Conservation (phyloP, 192 early-diverging fungal genomes). For the Phlyctochytrium planicorne region DNA sequence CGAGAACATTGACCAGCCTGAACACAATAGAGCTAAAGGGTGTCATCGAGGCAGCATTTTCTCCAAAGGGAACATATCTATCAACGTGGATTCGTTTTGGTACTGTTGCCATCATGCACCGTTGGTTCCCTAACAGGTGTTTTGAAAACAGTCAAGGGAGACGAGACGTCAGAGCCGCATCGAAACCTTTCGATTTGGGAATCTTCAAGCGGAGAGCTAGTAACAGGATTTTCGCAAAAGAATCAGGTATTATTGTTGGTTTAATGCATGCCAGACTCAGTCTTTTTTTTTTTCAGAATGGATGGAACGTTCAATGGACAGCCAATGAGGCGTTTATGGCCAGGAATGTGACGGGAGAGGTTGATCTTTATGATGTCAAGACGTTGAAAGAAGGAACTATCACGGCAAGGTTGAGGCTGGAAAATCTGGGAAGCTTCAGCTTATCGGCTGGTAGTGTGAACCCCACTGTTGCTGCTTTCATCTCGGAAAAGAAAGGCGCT, state of each 20-base stretch:
- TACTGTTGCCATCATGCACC: slow-evolving; percentile 26
- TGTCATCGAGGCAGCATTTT: slow-evolving; percentile 86
- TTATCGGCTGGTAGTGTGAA: slow-evolving; percentile 81
- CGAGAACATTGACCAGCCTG: slow-evolving; percentile 44
- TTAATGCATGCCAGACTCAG: slow-evolving; percentile 92
- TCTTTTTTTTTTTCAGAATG: slow-evolving; percentile 51
- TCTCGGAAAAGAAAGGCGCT: slow-evolving; percentile 70
- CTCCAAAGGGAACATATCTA: slow-evolving; percentile 83
- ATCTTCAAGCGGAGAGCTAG: slow-evolving; percentile 63
- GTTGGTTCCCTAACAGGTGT: background rate
- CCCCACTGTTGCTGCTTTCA: slow-evolving; percentile 84
- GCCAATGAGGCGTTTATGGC: slow-evolving; percentile 86
- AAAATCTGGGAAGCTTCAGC: slow-evolving; percentile 80
- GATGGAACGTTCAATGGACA: slow-evolving; percentile 91
- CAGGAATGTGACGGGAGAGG: slow-evolving; percentile 28
- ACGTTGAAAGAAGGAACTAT: slow-evolving; percentile 14
- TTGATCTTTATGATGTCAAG: background rate
- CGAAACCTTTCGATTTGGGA: slow-evolving; percentile 85
- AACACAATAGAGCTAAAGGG: slow-evolving; percentile 62
- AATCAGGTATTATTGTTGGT: slow-evolving; percentile 68
- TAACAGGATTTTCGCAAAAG: slow-evolving; percentile 80
- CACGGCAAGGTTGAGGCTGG: slow-evolving; percentile 70
- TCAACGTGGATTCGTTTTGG: slow-evolving; percentile 87
- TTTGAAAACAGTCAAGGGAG: slow-evolving; percentile 58
- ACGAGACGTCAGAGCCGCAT: slow-evolving; percentile 60